Base-by-base conservation (phyloP, 2,329 filamentous ascomycete genomes). In the Dendrostoma leiphaemia region DNA sequence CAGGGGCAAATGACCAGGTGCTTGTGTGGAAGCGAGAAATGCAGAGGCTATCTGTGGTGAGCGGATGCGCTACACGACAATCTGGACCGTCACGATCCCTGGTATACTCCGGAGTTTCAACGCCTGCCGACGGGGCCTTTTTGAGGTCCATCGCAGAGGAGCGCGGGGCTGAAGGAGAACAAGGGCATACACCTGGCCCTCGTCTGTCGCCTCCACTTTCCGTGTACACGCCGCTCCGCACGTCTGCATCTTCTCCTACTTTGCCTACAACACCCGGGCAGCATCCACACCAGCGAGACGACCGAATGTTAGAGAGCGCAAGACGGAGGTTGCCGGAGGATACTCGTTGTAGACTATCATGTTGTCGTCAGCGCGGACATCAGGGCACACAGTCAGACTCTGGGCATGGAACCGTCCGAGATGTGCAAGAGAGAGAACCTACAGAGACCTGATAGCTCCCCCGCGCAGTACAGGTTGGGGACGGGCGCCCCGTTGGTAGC, bases 11-110 rank as follows among this genome's bases (percentile, higher is more conserved):
- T 84, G 82, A 79, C 77, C 5, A 69, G 59, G 52, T 86, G 83
- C 63, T 65, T 84, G 7, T 93, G 89, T 62, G 81, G 84, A 1
- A 81, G 84, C 43, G 63, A 72, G 32, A 85, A 84, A 17, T 93
- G 89, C 63, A 76, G 89, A 37, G 84, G 84, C 1, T 90, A 77
- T 65, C 65, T 92, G 37, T 92, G 88, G 88, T 85, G 54, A 67
- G 12, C 12, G 12, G n/a, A 12, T 13, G 21, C 15, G 28, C 28
- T 34, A 3, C 10, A 46, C 3, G 10, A n/a, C 17, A 21, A 32
- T n/a, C n/a, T n/a, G n/a, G n/a, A 5, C 10, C 32, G 32, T 35
- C 32, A 4, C 32, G 17, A n/a, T n/a, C n/a, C n/a, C n/a, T n/a
- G n/a, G n/a, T n/a, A n/a, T n/a, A n/a, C n/a, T n/a, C n/a, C n/a